phyloP scores from a whole-genome alignment of 2,329 filamentous ascomycete species.

The Hypoxylon sp. region DNA sequence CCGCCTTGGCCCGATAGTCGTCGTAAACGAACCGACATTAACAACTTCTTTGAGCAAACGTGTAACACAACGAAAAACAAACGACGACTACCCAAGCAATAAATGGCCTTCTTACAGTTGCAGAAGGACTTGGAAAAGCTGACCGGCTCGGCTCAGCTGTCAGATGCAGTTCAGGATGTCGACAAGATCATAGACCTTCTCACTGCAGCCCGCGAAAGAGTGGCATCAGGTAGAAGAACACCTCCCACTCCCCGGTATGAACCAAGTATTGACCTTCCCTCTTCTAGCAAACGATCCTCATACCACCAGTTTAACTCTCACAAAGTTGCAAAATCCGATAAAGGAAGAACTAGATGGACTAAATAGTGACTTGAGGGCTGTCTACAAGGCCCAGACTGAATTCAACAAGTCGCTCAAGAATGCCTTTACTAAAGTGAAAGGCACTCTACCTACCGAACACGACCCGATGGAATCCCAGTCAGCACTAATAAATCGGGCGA shows the following conservation, averaged over 20 bases:
- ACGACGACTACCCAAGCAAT: slow-evolving; percentile 49
- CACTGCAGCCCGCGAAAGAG: slow-evolving; percentile 78
- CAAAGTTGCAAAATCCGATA: slow-evolving; percentile 87
- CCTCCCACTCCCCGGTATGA: neutral
- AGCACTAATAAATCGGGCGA: slow-evolving; percentile 88
- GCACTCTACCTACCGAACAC: slow-evolving; percentile 81
- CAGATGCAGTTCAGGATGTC: slow-evolving; percentile 81
- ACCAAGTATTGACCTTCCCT: slow-evolving; percentile 14
- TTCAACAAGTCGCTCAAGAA: slow-evolving; percentile 90
- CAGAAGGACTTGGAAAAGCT: slow-evolving; percentile 83
- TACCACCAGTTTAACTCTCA: slow-evolving; percentile 80
- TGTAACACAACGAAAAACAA: slow-evolving; percentile 5
- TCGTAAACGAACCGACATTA: neutral
- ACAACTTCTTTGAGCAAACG: slow-evolving; percentile 10
- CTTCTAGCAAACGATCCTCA: slow-evolving; percentile 71
- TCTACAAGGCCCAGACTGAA: slow-evolving; percentile 84
- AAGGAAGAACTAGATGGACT: slow-evolving; percentile 85
- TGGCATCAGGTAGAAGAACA: slow-evolving; percentile 73
- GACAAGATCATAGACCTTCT: slow-evolving; percentile 87
- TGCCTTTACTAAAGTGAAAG: slow-evolving; percentile 78
- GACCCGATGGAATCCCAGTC: slow-evolving; percentile 84
- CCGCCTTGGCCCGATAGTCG: neutral
- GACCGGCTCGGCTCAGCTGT: slow-evolving; percentile 77
- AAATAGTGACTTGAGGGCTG: slow-evolving; percentile 84
- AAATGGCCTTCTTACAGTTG: slow-evolving; percentile 68